A percentile compares a stretch with the other conserved stretches of the same genome.
phyloP scores from a whole-genome alignment of 768 basidiomycete genomes.

The Agaricus subrufescens region DNA sequence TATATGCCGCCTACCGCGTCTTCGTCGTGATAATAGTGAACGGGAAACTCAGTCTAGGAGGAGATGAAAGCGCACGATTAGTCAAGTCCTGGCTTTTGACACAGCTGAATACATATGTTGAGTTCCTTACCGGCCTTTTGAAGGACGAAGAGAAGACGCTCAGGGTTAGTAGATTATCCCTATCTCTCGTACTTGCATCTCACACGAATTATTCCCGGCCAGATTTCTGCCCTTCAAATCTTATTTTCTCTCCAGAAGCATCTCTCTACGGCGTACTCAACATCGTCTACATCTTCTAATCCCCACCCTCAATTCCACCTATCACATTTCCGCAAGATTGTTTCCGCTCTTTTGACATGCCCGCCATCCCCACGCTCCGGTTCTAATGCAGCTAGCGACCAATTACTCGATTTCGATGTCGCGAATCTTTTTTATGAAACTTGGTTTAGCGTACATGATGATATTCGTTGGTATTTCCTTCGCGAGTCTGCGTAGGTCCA shows the following conservation, averaged over 20 bases:
- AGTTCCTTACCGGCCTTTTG: conserved; percentile 63
- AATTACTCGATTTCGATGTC: conserved; percentile 53
- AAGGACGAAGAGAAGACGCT: conserved; percentile 74
- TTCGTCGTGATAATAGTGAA: conserved; percentile 61
- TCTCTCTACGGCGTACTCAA: conserved; percentile 61
- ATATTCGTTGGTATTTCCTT: conserved; percentile 87
- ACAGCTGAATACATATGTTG: conserved; percentile 63
- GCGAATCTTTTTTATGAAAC: conserved; percentile 58
- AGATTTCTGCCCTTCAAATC: conserved; percentile 73
- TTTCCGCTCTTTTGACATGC: conserved; percentile 55
- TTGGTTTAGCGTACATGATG: conserved; percentile 77
- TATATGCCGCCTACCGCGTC: conserved; percentile 79
- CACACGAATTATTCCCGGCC: background rate
- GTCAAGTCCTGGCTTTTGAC: conserved; percentile 83
- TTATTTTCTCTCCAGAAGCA: conserved; percentile 74
- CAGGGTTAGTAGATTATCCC: conserved; percentile 45
- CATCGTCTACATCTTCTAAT: conserved; percentile 22
- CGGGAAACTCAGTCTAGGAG: conserved; percentile 48
- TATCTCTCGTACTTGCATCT: background rate
- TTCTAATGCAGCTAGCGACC: conserved; percentile 22
- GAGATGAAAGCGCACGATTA: conserved; percentile 52
- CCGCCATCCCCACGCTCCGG: conserved; percentile 41
- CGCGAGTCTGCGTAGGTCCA: conserved; percentile 64
- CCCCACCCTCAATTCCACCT: conserved; percentile 63
- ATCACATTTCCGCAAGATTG: conserved; percentile 62